Base-by-base conservation (phyloP, 371 early-diverging fungal genomes). In the Choanephora cucurbitarum region DNA sequence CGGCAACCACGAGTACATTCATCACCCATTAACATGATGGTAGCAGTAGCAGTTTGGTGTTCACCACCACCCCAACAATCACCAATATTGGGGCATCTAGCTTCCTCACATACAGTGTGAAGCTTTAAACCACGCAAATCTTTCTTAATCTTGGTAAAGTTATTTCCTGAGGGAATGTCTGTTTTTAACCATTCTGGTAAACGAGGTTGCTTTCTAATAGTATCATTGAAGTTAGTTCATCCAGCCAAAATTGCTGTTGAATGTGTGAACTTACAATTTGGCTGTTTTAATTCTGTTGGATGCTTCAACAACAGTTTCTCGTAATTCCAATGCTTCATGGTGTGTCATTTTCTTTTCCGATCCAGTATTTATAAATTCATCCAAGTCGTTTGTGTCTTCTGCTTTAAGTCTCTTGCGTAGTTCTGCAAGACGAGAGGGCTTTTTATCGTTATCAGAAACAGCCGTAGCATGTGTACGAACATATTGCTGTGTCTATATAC, bases 11-110 rank as follows among this genome's bases (percentile, higher is more conserved):
- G 85, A 4, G 99, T 98, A 75, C 99, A 98, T 72, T 95, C 94
- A 65, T 96, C 97, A 55, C 99, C 99, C 98, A 98, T 97, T 66
- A 98, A 76, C 97, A 97, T 98, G 58, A 98, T 97, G 10, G 99
- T 98, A 0, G 99, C 99, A 0, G 99, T 98, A 1, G 99, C 97
- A 10, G 96, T 97, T 52, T 91, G 85, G 69, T 91, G 88, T 66
- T 97, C 95, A 53, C 95, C 78, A 14, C 63, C 98, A 52, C 97
- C 96, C 99, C 98, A 98, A 77, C 99, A 98, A 66, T 96, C 96
- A 47, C 94, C 91, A 69, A 98, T 92, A 79, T 98, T 98, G 17
- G 99, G 99, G 74, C 99, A 98, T 65, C 91, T 82, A 15, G 99
- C 98, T 65, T 98, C 98, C 67, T 94, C 95, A 70, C 95, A 94